Conservation (phyloP, 2,329 filamentous ascomycete species). For the Penicillium sp. region DNA sequence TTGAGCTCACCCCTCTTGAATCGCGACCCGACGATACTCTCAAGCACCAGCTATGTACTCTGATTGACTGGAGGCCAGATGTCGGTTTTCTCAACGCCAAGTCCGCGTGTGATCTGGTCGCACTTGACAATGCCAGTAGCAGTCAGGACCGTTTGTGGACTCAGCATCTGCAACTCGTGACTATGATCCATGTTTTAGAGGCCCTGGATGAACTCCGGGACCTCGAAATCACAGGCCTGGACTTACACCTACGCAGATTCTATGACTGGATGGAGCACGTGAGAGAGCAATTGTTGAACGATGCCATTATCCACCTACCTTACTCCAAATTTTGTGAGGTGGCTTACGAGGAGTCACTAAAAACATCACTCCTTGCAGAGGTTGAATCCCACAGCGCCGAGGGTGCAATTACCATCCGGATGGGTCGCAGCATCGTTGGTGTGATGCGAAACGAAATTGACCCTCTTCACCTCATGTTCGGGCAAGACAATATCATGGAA, state of each 20-base stretch:
- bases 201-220: conserved; percentile 26
- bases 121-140: conserved; percentile 3
- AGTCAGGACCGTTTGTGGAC: conserved; percentile 21
- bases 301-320: conserved; percentile 29
- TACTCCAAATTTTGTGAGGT: conserved; percentile 25
- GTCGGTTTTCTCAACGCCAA: conserved; percentile 24
- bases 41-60: conserved; percentile 27
- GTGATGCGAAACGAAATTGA: conserved; percentile 33
- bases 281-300: conserved; percentile 17
- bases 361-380: conserved; percentile 24
- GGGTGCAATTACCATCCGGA: conserved; percentile 33
- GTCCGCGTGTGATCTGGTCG: conserved; percentile 15
- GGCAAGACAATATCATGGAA: conserved; percentile 35
- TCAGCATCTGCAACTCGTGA: conserved; percentile 32
- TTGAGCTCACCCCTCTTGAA: conserved; percentile 34
- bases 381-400: conserved; percentile 29
- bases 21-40: conserved; percentile 14
- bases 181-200: conserved; percentile 33
- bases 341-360: conserved; percentile 22
- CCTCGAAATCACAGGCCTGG: conserved; percentile 18
- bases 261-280: conserved; percentile 33
- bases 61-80: conserved; percentile 32
- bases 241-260: conserved; percentile 32
- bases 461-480: conserved; percentile 39
- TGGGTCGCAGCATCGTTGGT: conserved; percentile 34